Base-by-base conservation (phyloP, 78 protist species). In the Dictyostelium discoideum region DNA sequence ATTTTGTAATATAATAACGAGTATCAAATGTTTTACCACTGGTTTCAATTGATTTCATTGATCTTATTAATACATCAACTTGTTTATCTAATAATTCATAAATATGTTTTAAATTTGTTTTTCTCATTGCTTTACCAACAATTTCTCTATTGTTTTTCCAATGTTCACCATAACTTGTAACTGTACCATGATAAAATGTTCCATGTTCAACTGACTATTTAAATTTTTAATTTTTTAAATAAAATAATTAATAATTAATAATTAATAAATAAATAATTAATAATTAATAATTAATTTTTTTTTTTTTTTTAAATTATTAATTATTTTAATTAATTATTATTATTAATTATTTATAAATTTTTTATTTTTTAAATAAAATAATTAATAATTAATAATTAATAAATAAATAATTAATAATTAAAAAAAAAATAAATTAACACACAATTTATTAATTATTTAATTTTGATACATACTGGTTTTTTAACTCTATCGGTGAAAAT, bases 31-130 rank as follows among this genome's bases (percentile, higher is more conserved):
- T n/a, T 81, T 81, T 16, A 54, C 65, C 65, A 54, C n/a, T 54
- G 1, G 65, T 14, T 54, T 54, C 65, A 8, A 54, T 54, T 16
- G 18, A 3, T 54, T 54, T 54, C 65, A 54, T 80, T 24, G 57
- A 18, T 4, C n/a, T 54, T 16, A 80, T 37, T 81, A 88, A 81
- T 20, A 26, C 42, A 39, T 50, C 26, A 5, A 73, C 84, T 67
- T 88, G 87, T 6, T 88, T 24, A 29, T 80, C 85, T 24, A 88
- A 44, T 22, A 79, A 48, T n/a, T 63, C 10, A n/a, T 39, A 44
- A 24, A 80, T 80, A 29, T 37, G 69, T 40, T 88, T 88, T 3
- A 88, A 16, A 22, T 88, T 88, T 1, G 93, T 88, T 40, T 88
- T 88, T 14, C 69, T 80, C 18, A 88, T 65, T 60, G 93, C 85